Conservation (phyloP, 2,329 filamentous ascomycete genomes). For the Diatrype stigma region DNA sequence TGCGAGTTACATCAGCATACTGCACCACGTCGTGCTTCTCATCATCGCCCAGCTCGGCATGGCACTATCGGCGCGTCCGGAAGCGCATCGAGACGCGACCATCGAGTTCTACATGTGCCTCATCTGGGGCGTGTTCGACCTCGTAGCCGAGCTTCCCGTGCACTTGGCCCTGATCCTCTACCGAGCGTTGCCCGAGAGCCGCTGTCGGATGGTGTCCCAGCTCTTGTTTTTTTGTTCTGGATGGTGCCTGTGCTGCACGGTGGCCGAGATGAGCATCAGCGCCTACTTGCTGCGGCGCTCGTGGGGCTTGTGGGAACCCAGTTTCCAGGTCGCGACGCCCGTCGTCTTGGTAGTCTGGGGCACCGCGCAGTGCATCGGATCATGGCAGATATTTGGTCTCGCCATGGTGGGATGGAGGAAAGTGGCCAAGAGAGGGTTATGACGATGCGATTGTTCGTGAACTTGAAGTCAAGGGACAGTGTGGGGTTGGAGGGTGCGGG, state of each 20-base stretch:
- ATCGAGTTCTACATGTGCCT: constrained; percentile 4
- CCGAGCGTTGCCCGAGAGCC: background rate
- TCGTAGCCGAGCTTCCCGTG: constrained; percentile 1
- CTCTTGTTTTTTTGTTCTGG: background rate
- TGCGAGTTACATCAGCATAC: background rate
- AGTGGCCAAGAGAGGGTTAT: background rate
- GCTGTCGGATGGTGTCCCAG: background rate
- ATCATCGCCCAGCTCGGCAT: background rate
- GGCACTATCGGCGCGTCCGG: background rate
- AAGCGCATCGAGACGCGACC: background rate
- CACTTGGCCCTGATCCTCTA: constrained; percentile 2
- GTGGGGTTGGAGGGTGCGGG: too few relatives aligned
- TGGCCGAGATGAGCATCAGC: background rate
- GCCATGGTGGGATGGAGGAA: background rate
- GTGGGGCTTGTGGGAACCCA: background rate
- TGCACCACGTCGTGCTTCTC: background rate
- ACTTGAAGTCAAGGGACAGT: too few relatives aligned
- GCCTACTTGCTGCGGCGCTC: background rate
- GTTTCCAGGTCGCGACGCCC: background rate
- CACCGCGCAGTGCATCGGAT: background rate
- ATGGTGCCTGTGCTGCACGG: background rate
- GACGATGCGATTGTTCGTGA: too few relatives aligned
- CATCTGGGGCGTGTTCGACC: constrained; percentile 1
- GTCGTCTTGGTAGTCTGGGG: background rate
- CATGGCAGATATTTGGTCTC: background rate